Conservation (phyloP, 1,284 basidiomycete genomes). For the Cutaneotrichosporon arboriforme region DNA sequence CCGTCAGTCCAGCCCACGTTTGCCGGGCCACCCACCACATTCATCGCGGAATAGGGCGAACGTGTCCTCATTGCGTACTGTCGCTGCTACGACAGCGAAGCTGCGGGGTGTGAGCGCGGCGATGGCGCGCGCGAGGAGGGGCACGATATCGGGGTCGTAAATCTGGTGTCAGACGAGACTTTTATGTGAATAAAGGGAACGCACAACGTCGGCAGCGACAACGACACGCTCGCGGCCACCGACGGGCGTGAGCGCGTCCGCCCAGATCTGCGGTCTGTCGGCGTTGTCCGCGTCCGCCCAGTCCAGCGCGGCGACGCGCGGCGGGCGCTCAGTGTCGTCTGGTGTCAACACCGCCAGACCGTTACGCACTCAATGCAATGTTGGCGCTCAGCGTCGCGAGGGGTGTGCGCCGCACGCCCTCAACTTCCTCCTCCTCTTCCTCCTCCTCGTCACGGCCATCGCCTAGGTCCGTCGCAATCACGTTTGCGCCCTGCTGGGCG, state of each 20-base stretch:
- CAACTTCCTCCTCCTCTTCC: constrained; percentile 44
- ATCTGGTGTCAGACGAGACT: constrained; percentile 28
- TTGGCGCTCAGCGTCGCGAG: constrained; percentile 32
- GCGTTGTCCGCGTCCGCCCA: constrained; percentile 32
- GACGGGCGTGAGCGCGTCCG: constrained; percentile 5
- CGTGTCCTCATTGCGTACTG: constrained; percentile 45
- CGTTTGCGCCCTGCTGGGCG: constrained; percentile 53
- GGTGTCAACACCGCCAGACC: not conserved
- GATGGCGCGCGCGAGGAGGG: constrained; percentile 39
- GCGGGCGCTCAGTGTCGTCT: not conserved
- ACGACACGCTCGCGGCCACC: constrained; percentile 21
- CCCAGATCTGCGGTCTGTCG: constrained; percentile 26
- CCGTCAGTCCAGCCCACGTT: not conserved
- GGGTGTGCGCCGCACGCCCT: constrained; percentile 27
- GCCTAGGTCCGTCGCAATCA: constrained; percentile 60
- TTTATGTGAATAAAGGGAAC: constrained; percentile 10
- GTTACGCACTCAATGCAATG: constrained; percentile 36
- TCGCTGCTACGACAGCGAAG: constrained; percentile 42
- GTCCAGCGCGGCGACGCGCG: constrained; percentile 23
- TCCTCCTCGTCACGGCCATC: constrained; percentile 47
- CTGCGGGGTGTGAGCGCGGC: constrained; percentile 13
- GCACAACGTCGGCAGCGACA: constrained; percentile 47
- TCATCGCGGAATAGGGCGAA: constrained; percentile 33
- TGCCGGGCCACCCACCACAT: constrained; percentile 26
- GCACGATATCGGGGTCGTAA: constrained; percentile 47